Percentiles rank a stretch among this genome's conserved stretches.
Conservation (phyloP, 2,329 filamentous ascomycete genomes). For the Neofusicoccum cordaticola region DNA sequence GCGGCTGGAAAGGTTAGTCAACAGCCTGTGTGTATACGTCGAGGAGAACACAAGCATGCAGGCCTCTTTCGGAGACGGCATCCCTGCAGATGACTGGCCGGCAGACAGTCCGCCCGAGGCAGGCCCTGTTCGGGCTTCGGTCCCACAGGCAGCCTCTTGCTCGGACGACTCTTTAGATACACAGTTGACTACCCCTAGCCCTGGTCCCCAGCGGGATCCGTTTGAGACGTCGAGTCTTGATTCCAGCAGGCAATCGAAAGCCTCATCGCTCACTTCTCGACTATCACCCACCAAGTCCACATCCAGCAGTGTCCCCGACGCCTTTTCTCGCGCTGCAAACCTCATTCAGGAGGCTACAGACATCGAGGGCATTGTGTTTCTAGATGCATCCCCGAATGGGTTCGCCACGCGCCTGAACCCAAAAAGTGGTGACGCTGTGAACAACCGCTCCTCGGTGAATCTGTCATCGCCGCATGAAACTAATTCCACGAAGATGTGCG, state of each 20-base stretch:
- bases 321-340: not conserved
- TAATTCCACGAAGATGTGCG: not conserved
- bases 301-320: not conserved
- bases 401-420: not conserved
- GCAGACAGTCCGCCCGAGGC: no score
- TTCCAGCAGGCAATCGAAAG: not conserved
- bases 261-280: not conserved
- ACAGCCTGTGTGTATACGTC: conserved; percentile 29
- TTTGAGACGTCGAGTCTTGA: not conserved
- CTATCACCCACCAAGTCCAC: not conserved
- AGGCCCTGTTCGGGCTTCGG: not conserved
- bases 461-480: not conserved
- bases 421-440: no score
- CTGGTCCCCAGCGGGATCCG: not conserved
- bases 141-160: not conserved
- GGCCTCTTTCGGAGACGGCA: no score
- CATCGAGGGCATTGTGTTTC: not conserved
- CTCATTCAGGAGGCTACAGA: not conserved
- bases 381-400: not conserved
- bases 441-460: not conserved
- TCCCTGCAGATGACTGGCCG: not conserved
- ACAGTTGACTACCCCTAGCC: not conserved
- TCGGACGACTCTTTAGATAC: not conserved
- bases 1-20: conserved; percentile 23
- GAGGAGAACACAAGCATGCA: no score